Evolutionary conservation across 2,329 filamentous ascomycete species (phyloP), one percentile per base, ranked within the genome.

Genomic region (Sporothrix curviconia): DNA sequence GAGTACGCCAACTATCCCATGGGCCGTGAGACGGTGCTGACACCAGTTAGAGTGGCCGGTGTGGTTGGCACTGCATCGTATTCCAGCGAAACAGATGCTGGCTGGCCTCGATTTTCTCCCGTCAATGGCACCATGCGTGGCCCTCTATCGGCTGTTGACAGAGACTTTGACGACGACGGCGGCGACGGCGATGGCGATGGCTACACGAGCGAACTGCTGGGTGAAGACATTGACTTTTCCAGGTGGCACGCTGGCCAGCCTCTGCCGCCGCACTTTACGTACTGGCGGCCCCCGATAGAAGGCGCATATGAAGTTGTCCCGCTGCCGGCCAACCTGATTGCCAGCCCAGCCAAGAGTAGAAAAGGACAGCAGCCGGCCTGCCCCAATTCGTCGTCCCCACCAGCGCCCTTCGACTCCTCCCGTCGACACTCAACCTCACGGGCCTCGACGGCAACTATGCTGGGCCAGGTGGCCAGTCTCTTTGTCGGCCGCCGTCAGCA

Each of bases 401-500:
- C 24, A 46, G 77, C 60, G 73, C 72, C 0, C 71, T 84, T 0
- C 71, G 71, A 1, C 66, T 85, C 1, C 71, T 61, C 1, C 77
- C 80, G 0, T 81, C 78, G 0, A 68, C 64, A 1, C 68, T 79
- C 1, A 82, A 84, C 61, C 70, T 85, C 3, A 84, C 79, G 1
- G 79, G 73, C 1, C 71, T 76, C 12, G 76, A 81, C 58, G 73
- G 75, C 0, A 74, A 78, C 56, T 76, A 76, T 59, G 67, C 71
- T 4, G 77, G 76, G 1, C 73, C 74, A 44, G 67, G 66, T 3
- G 75, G 77, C 5, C 77, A 80, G 65, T 74, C 79, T n/a, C 0
- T 81, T 84, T 46, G 70, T 85, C 17, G 77, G 76, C 0, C 72
- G 92, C 2, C 72, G 80, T 1, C 81, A 84, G 64, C 77, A 77